Conservation (phyloP, 176 grass and related monocot genomes). For the Carex myosuroides region DNA sequence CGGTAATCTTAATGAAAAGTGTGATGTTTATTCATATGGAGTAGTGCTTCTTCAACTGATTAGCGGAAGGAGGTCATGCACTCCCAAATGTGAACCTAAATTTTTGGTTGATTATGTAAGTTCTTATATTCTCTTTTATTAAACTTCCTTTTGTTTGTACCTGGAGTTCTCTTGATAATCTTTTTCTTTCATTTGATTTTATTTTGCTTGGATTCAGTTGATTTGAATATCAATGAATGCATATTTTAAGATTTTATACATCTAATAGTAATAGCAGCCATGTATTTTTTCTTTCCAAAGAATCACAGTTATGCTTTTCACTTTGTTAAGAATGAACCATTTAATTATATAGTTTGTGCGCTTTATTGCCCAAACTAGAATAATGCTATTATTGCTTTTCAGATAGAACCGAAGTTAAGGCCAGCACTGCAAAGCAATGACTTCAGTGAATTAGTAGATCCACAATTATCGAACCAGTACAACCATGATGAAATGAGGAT, state of each 20-base stretch:
- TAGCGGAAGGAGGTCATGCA: background rate
- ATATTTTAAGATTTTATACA: too few species aligned
- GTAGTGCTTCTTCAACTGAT: slow-evolving; percentile 8
- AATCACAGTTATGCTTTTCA: background rate
- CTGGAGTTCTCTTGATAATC: background rate
- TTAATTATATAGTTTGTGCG: background rate
- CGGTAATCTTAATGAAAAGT: background rate
- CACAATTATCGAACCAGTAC: background rate
- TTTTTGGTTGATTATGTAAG: slow-evolving; percentile 4
- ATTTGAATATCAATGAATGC: background rate
- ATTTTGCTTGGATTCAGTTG: background rate
- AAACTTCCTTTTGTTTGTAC: background rate
- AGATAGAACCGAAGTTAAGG: background rate
- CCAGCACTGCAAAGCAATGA: background rate
- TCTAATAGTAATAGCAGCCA: too few species aligned
- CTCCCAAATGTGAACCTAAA: fast-evolving
- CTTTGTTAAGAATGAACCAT: background rate
- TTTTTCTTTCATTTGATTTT: background rate
- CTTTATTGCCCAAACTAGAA: background rate
- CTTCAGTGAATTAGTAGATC: background rate
- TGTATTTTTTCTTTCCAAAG: background rate
- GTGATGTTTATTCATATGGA: slow-evolving; percentile 19
- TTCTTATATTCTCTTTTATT: background rate
- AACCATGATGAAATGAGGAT: background rate
- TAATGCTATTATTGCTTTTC: background rate